phyloP scores from a whole-genome alignment of 345 rosid genomes.

The Salix suchowensis region DNA sequence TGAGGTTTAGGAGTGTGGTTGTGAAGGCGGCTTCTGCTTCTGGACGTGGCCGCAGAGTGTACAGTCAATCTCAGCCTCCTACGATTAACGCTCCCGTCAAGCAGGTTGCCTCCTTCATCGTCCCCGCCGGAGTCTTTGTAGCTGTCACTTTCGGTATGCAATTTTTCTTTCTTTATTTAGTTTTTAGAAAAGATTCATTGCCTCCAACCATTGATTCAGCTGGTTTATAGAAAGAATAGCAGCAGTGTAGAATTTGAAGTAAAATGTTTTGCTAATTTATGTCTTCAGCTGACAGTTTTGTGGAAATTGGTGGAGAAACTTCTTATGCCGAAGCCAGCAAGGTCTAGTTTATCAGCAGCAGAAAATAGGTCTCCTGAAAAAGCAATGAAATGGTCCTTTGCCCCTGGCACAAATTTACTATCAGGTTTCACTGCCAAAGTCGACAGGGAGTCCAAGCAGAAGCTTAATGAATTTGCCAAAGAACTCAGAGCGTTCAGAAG shows the following conservation, averaged over 20 bases:
- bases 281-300: conserved; percentile 88
- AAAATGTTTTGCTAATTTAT: conserved; percentile 44
- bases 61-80: conserved; percentile 56
- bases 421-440: conserved; percentile 60
- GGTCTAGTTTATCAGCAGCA: conserved; percentile 36
- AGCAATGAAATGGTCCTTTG: conserved; percentile 73
- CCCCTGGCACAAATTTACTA: conserved; percentile 68
- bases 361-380: conserved; percentile 44
- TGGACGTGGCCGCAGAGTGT: conserved; percentile 50
- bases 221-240: too few relatives aligned
- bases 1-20: conserved; percentile 36
- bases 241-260: too few relatives aligned
- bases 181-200: neutral
- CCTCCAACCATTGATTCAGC: too few relatives aligned
- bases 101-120: conserved; percentile 53
- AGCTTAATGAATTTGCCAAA: conserved; percentile 76
- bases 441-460: conserved; percentile 68
- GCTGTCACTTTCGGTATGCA: conserved; percentile 67
- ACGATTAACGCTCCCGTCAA: conserved; percentile 42
- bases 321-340: conserved; percentile 46
- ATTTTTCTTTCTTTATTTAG: neutral
- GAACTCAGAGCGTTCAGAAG: conserved; percentile 66
- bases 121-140: conserved; percentile 56
- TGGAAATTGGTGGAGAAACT: conserved; percentile 83
- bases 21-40: conserved; percentile 43